Evolutionary conservation across 1,284 basidiomycete species (phyloP).

Genomic region (Puccinia hordei): DNA sequence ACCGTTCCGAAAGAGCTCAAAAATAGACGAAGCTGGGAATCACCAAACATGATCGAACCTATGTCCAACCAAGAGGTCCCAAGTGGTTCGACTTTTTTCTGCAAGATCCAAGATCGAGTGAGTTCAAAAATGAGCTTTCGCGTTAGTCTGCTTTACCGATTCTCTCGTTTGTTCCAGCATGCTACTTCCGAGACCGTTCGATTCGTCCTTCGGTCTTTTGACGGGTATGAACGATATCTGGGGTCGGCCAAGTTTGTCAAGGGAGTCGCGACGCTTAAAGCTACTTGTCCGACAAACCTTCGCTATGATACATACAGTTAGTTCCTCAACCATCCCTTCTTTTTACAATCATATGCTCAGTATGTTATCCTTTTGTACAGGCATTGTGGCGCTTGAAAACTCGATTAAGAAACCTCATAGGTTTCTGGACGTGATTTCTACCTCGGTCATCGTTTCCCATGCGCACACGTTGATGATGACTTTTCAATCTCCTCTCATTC

Average conservation of each 20-base stretch:
- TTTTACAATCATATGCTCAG: neutral
- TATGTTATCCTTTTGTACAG: neutral
- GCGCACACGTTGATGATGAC: neutral
- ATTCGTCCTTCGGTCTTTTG: conserved; percentile 26
- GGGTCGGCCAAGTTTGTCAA: conserved; percentile 30
- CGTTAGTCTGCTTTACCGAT: neutral
- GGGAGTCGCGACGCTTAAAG: conserved; percentile 9
- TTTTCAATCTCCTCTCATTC: neutral
- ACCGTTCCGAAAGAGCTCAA: neutral
- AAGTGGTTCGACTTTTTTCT: conserved; percentile 1
- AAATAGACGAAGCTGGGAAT: neutral
- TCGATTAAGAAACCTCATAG: conserved; percentile 17
- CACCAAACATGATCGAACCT: conserved; percentile 22
- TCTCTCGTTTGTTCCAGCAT: neutral
- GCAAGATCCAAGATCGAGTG: conserved; percentile 24
- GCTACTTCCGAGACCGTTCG: conserved; percentile 20
- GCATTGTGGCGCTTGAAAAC: conserved; percentile 13
- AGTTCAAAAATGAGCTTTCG: neutral
- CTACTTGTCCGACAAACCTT: conserved; percentile 27
- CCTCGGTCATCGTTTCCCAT: conserved; percentile 24
- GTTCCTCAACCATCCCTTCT: neutral
- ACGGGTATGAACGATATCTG: conserved; percentile 17
- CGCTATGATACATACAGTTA: conserved; percentile 22
- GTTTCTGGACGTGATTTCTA: conserved; percentile 27
- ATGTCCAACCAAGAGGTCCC: conserved; percentile 18